Evolutionary conservation across 2,329 filamentous ascomycete species (phyloP).

Genomic region (Cladophialophora carrionii): DNA sequence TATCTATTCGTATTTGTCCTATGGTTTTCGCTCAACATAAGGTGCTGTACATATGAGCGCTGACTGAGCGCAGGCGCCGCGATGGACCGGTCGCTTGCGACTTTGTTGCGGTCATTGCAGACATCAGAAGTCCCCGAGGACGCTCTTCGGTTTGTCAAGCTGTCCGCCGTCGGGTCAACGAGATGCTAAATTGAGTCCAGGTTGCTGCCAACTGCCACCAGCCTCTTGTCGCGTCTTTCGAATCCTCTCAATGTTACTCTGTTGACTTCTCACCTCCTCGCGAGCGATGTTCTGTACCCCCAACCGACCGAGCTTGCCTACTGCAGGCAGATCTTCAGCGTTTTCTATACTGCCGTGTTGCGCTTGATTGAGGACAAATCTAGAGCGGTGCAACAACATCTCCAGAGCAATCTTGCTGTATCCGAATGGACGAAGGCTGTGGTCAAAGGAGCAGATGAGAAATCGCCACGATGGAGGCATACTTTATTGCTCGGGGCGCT

Average conservation of each 20-base stretch:
- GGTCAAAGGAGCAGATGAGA: slow-evolving; percentile 63
- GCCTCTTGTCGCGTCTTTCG: slow-evolving; percentile 54
- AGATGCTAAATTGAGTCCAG: slow-evolving; percentile 42
- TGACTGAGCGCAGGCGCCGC: background rate
- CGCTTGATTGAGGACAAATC: slow-evolving; percentile 56
- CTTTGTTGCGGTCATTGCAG: slow-evolving; percentile 63
- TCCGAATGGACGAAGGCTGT: slow-evolving; percentile 64
- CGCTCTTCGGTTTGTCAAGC: slow-evolving; percentile 56
- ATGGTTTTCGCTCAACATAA: background rate
- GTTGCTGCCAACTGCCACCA: slow-evolving; percentile 58
- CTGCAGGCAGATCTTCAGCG: slow-evolving; percentile 60
- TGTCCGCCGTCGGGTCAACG: slow-evolving; percentile 27
- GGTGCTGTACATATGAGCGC: slow-evolving; percentile 45
- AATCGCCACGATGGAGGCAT: slow-evolving; percentile 76
- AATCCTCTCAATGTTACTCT: slow-evolving; percentile 66
- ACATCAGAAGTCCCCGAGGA: slow-evolving; percentile 62
- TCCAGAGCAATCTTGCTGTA: slow-evolving; percentile 57
- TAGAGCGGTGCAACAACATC: slow-evolving; percentile 41
- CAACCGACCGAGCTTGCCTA: slow-evolving; percentile 58
- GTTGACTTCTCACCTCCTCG: slow-evolving; percentile 62
- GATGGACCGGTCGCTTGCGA: slow-evolving; percentile 63
- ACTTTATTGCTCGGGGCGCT: slow-evolving; percentile 78
- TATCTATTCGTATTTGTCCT: background rate
- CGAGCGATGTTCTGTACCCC: slow-evolving; percentile 63
- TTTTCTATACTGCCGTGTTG: slow-evolving; percentile 64